These are phyloP conservation scores for Sphenostylis stenocarpa DNA, from an alignment of 306 rosid species.

Conservation along the genomic window DNA sequence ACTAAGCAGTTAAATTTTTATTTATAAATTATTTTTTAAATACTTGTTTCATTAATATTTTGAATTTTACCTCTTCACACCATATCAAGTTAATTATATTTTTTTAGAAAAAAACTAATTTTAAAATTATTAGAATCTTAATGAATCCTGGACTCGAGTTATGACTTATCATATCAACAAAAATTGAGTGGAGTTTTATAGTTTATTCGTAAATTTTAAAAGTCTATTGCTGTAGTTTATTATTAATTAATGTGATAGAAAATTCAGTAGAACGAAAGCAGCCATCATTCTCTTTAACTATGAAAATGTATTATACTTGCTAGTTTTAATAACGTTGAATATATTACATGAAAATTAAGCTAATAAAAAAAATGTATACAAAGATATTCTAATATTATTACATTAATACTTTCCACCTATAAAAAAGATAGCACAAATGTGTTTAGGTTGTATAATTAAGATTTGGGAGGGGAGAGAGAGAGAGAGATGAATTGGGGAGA, in stretches of 20 bases:
- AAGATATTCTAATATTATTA: neutral
- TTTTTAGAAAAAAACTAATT: neutral
- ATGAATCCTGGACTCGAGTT: neutral
- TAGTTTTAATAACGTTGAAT: neutral
- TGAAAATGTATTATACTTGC: neutral
- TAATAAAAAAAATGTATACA: neutral
- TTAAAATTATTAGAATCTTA: neutral
- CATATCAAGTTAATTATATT: neutral
- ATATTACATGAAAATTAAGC: neutral
- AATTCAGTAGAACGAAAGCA: neutral
- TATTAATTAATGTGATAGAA: neutral
- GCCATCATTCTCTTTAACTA: no score
- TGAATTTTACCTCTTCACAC: neutral
- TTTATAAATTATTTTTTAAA: no score
- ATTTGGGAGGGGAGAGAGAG: no score
- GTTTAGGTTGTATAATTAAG: no score
- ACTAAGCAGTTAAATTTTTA: no score
- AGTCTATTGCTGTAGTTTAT: neutral
- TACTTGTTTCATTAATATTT: no score
- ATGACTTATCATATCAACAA: neutral
- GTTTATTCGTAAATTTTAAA: neutral
- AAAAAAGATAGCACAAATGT: neutral
- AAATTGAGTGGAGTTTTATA: neutral
- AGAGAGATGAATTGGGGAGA: no score
- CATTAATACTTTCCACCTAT: neutral